phyloP scores from a whole-genome alignment of 2,329 filamentous ascomycete species.

The Stagonosporopsis vannaccii region DNA sequence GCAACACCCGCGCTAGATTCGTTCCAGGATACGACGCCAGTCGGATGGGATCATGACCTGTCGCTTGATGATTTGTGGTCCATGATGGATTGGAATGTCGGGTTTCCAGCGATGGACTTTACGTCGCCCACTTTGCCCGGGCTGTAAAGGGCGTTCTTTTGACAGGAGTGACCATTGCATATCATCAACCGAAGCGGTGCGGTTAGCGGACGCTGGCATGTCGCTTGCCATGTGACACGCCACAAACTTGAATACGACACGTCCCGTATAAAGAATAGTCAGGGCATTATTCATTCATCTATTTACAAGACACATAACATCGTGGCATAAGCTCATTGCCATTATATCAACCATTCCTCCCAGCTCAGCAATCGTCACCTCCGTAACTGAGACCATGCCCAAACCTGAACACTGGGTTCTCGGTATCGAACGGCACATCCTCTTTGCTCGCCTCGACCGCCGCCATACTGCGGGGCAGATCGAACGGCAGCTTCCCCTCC shows the following conservation, averaged over 20 bases:
- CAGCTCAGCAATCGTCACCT: conserved; percentile 4
- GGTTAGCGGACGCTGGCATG: background rate
- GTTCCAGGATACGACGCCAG: background rate
- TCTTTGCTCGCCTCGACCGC: conserved; percentile 50
- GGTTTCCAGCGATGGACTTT: conserved; percentile 11
- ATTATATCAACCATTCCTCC: background rate
- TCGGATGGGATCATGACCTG: background rate
- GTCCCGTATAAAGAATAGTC: no score
- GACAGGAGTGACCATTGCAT: no score
- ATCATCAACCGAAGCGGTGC: background rate
- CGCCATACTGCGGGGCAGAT: conserved; percentile 55
- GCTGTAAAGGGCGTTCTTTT: no score
- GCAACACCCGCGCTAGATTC: background rate
- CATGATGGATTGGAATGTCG: conserved; percentile 17
- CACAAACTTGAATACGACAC: no score
- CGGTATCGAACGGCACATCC: conserved; percentile 50
- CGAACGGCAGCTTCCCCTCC: conserved; percentile 56
- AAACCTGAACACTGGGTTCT: conserved; percentile 45
- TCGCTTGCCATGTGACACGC: no score
- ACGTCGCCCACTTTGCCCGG: background rate
- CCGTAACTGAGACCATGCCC: conserved; percentile 47
- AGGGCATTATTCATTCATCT: no score
- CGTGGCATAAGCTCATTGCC: background rate
- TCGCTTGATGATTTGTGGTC: conserved; percentile 16
- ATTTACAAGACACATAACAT: background rate